Evolutionary conservation across 805 yeast genomes (phyloP), one percentile per base, ranked within the genome.

Genomic region (Komagataella pseudopastoris): DNA sequence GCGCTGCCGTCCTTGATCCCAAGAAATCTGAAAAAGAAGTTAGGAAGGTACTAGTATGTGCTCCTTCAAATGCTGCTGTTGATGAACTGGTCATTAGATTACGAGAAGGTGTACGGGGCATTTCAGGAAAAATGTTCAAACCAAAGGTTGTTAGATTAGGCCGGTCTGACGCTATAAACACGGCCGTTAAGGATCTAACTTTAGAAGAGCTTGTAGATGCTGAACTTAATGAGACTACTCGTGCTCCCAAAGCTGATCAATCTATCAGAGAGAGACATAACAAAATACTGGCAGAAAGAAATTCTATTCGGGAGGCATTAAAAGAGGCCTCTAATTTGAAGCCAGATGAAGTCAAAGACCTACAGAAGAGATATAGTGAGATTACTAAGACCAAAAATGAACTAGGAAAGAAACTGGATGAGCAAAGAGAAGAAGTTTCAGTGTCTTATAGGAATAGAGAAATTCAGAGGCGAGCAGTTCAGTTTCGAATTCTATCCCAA

Each of bases 41-140:
- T 10, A 72, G 78, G 43, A 86, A 87, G 53, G 78, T 93, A 1
- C 69, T 93, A 50, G 80, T 93, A 17, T 95, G 99, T 76, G 98
- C 99, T 1, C 99, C 99, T 3, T 88, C 96, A 63, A 93, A 93
- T 70, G 99, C 99, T 1, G 99, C 99, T 12, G 96, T 93, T 3
- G 99, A 93, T 67, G 99, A 95, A 63, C 72, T 93, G 54, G 93
- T 89, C 12, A 59, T 89, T 17, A 83, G 99, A 62, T 69, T 93
- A 53, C 81, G 83, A 56, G 72, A 70, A 17, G 97, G 96, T 5
- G 81, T 90, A 1, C 65, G 66, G 46, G 72, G 77, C 56, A 68
- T 82, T 18, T 63, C 68, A 43, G 91, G 91, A 1, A 65, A 66
- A 10, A 55, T 60, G 1, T 76, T 79, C 54, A 63, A 64, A 1